phyloP scores from a whole-genome alignment of 73 alveolate genomes.

The Tetrahymena thermophila region DNA sequence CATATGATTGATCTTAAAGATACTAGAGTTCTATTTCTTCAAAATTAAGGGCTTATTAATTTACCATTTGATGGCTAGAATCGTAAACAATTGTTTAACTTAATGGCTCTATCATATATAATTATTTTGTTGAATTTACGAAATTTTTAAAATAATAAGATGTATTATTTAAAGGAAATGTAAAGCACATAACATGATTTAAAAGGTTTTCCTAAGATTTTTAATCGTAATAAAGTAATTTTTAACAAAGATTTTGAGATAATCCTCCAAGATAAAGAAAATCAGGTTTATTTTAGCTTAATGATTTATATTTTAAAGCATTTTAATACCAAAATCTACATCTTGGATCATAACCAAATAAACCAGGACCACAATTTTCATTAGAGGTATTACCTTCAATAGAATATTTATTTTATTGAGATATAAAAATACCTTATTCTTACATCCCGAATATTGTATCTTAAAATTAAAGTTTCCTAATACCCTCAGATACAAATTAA shows the following conservation, averaged over 20 bases:
- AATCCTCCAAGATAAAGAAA: neutral
- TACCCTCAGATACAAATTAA: neutral
- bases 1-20: neutral
- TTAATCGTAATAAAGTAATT: neutral
- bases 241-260: neutral
- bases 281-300: neutral
- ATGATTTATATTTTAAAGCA: neutral
- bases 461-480: neutral
- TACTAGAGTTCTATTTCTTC: neutral
- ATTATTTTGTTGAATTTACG: neutral
- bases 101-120: neutral
- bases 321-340: neutral
- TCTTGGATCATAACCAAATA: neutral
- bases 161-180: neutral
- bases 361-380: neutral
- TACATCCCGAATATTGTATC: neutral
- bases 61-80: neutral
- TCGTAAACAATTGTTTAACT: neutral
- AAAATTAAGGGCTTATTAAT: neutral
- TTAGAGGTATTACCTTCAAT: neutral
- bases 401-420: neutral
- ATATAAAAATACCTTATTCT: neutral
- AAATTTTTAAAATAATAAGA: neutral
- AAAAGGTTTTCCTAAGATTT: neutral
- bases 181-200: neutral